Conservation (phyloP, 345 rosid species). For the Salix purpurea region DNA sequence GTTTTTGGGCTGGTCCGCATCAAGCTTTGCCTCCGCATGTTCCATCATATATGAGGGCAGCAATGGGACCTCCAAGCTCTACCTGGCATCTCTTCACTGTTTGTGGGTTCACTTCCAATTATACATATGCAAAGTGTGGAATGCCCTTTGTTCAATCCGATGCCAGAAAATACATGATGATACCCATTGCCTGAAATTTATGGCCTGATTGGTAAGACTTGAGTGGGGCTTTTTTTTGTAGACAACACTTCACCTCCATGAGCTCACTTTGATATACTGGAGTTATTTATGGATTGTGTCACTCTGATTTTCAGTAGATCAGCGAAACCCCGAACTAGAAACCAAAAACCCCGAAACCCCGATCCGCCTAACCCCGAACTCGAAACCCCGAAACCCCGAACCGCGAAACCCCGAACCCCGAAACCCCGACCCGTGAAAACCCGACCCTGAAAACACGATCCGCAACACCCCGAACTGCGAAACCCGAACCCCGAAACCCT, state of each 20-base stretch:
- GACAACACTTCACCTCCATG: not conserved
- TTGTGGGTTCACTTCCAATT: constrained; percentile 65
- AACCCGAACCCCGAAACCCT: no score
- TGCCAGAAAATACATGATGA: constrained; percentile 80
- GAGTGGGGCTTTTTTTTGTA: not conserved
- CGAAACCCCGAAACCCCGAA: no score
- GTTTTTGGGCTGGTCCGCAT: no score
- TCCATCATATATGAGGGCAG: constrained; percentile 74
- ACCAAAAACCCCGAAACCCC: no score
- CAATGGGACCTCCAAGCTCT: constrained; percentile 76
- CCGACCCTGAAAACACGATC: no score
- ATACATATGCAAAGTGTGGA: constrained; percentile 79
- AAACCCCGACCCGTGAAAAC: no score
- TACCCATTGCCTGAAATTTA: constrained; percentile 88
- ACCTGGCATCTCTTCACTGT: constrained; percentile 76
- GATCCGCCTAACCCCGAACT: no score
- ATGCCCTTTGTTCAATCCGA: constrained; percentile 69
- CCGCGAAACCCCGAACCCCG: no score
- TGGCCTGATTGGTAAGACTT: constrained; percentile 43
- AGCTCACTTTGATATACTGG: not conserved
- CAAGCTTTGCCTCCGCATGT: constrained; percentile 73
- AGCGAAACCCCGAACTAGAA: no score
- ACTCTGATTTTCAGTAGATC: not conserved
- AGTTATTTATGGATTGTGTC: not conserved
- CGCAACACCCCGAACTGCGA: no score